Conservation (phyloP, 441 rosid genomes). For the Eugenia klotzschiana region DNA sequence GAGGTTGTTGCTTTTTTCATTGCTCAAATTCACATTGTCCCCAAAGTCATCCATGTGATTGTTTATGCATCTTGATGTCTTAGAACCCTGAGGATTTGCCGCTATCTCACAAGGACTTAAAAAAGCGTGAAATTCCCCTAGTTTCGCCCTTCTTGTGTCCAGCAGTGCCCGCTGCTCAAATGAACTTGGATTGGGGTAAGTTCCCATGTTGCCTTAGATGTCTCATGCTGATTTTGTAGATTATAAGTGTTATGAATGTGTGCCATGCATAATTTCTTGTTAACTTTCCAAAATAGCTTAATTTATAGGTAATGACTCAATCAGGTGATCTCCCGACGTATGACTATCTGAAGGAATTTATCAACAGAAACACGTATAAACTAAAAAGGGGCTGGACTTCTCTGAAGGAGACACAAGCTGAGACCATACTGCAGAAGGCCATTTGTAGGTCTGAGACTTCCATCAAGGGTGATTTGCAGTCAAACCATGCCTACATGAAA, state of each 20-base stretch:
- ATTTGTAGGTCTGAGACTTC: constrained; percentile 13
- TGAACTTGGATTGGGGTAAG: constrained; percentile 65
- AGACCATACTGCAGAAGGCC: constrained; percentile 29
- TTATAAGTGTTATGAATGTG: not conserved
- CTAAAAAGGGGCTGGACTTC: constrained; percentile 30
- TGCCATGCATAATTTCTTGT: not conserved
- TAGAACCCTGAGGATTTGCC: constrained; percentile 52
- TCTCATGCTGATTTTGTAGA: not conserved
- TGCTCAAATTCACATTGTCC: not conserved
- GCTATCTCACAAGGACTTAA: constrained; percentile 40
- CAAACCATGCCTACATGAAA: constrained; percentile 15
- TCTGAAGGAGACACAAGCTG: constrained; percentile 34
- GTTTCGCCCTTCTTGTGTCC: constrained; percentile 29
- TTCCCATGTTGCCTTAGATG: not conserved
- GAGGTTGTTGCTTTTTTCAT: constrained; percentile 23
- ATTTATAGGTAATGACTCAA: constrained; percentile 21
- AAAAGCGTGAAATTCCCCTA: constrained; percentile 27
- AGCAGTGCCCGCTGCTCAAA: constrained; percentile 18
- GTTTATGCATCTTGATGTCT: not conserved
- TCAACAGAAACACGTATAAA: constrained; percentile 22
- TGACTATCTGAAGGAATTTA: constrained; percentile 44
- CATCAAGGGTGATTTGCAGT: constrained; percentile 4
- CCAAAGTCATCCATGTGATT: not conserved
- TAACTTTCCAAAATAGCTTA: not conserved
- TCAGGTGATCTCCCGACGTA: constrained; percentile 65